Evolutionary conservation across 148 eudicot species (phyloP).

Genomic region (Rhododendron ovatum): DNA sequence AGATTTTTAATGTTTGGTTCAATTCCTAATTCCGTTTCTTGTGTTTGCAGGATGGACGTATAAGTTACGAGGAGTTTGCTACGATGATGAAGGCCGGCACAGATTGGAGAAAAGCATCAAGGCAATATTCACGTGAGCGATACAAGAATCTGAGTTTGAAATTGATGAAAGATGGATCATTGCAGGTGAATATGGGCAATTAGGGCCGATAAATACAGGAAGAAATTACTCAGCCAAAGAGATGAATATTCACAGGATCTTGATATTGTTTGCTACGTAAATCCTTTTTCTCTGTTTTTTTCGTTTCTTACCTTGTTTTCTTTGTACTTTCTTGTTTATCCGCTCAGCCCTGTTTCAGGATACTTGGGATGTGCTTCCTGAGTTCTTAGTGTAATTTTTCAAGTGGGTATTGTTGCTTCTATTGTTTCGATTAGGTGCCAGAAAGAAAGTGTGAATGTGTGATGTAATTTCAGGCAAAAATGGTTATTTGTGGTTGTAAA

Average conservation of each 20-base stretch:
- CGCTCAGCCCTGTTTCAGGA: not conserved
- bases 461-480: not conserved
- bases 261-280: not conserved
- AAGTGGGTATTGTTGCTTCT: not conserved
- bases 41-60: conserved; percentile 47
- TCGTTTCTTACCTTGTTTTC: not conserved
- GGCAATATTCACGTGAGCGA: conserved; percentile 77
- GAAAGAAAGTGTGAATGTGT: not conserved
- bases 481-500: not conserved
- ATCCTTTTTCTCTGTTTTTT: not conserved
- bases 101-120: conserved; percentile 82
- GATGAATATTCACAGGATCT: not conserved
- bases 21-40: not conserved
- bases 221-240: not conserved
- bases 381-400: not conserved
- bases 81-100: conserved; percentile 87
- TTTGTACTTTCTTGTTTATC: not conserved
- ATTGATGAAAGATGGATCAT: conserved; percentile 25
- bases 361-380: not conserved
- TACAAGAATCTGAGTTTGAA: conserved; percentile 73
- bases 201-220: not conserved
- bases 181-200: not conserved
- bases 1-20: not conserved
- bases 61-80: conserved; percentile 74
- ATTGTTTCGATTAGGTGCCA: not conserved